Evolutionary conservation across 305 asterid genomes (phyloP).

Genomic region (Ilex paraguariensis): DNA sequence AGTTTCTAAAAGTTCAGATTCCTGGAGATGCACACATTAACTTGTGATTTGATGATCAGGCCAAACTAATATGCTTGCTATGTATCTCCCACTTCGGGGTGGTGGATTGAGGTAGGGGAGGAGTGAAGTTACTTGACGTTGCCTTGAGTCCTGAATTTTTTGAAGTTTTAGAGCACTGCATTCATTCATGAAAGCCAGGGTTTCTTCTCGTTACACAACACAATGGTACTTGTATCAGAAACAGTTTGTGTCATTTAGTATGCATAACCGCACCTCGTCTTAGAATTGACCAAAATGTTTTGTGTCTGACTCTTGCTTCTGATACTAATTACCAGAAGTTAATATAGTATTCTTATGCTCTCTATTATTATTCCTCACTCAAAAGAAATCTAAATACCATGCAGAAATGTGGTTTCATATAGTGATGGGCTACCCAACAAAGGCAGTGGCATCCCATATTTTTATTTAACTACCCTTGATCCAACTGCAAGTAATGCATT

Average conservation of each 20-base stretch:
- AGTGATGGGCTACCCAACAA: constrained; percentile 77
- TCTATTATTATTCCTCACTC: not conserved
- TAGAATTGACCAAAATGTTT: not conserved
- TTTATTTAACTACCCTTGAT: constrained; percentile 79
- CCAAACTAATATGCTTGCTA: too few relatives aligned
- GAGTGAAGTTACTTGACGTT: too few relatives aligned
- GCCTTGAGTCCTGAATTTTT: too few relatives aligned
- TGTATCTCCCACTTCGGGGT: too few relatives aligned
- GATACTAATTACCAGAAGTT: not conserved
- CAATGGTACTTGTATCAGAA: too few relatives aligned
- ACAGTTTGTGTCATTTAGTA: not conserved
- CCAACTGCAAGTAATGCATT: constrained; percentile 76
- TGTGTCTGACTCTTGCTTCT: not conserved
- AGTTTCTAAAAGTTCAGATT: too few relatives aligned
- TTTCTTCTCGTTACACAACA: too few relatives aligned
- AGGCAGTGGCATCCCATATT: constrained; percentile 80
- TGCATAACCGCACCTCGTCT: not conserved
- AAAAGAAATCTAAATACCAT: not conserved
- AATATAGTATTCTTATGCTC: not conserved
- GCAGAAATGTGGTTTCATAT: constrained; percentile 82
- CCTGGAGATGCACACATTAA: too few relatives aligned
- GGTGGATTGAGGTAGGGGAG: too few relatives aligned
- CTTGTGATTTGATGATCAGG: too few relatives aligned
- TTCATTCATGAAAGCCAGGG: too few relatives aligned
- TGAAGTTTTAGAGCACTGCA: too few relatives aligned